Conservation (phyloP, 2,329 filamentous ascomycete species). For the Diaporthe longicolla region DNA sequence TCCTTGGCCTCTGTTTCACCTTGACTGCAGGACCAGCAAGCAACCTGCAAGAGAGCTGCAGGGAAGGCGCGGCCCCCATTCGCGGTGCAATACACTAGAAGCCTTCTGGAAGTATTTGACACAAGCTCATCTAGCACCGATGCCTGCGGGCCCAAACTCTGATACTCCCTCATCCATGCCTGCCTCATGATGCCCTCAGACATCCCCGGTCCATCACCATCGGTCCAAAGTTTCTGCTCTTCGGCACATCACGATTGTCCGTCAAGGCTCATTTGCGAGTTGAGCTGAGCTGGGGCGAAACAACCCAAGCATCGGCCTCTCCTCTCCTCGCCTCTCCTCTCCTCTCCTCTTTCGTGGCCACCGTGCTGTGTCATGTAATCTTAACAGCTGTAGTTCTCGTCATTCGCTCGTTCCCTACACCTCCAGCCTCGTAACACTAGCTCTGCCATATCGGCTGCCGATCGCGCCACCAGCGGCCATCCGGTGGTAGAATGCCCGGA, state of each 20-base stretch:
- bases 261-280: background rate
- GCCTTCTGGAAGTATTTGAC: conserved; percentile 41
- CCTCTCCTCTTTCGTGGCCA: background rate
- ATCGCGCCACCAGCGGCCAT: background rate
- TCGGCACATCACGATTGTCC: conserved; percentile 24
- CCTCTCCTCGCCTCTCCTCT: background rate
- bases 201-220: background rate
- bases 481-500: background rate
- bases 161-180: conserved; percentile 15
- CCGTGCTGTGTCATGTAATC: background rate
- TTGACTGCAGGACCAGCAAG: conserved; percentile 7
- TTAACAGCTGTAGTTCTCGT: background rate
- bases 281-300: conserved; percentile 21
- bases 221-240: conserved; percentile 4
- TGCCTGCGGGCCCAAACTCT: conserved; percentile 1
- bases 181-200: conserved; percentile 11
- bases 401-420: background rate
- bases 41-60: background rate
- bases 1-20: conserved; percentile 39
- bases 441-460: conserved; percentile 14
- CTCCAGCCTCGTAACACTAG: conserved; percentile 24
- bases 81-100: background rate
- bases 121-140: background rate
- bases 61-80: background rate
- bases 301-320: conserved; percentile 10